Base-by-base conservation (phyloP, 768 basidiomycete species). In the Leccinum pellstonianum region DNA sequence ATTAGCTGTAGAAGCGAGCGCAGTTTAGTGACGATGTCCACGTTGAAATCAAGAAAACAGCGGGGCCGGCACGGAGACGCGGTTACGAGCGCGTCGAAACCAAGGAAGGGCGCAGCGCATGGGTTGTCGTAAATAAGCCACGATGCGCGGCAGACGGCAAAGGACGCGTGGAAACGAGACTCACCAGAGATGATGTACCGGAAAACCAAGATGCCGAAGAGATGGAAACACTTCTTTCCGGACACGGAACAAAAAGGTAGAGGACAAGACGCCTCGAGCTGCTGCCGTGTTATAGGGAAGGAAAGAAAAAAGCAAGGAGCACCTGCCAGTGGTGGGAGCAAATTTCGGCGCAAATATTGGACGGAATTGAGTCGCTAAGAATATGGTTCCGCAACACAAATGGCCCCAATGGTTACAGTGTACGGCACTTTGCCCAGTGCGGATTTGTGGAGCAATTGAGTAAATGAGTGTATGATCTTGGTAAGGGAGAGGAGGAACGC, bases 311-410 rank as follows among this genome's bases (percentile, higher is more conserved):
- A 64, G 61, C 63, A 68, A 73, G 61, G 62, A 69, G 67, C 56
- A 64, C 60, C 56, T 41, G 33, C 33, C 33, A 35, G 33, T 35
- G 62, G 52, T 70, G 64, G 59, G 72, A 64, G 72, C 52, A 70
- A 73, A 65, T 69, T 73, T 75, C 68, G 52, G 68, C 64, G 68
- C 61, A 67, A 75, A 56, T 75, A 70, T 70, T 67, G 71, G 67
- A 73, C 66, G 73, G 68, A 68, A 73, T 75, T 71, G 67, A 69
- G 53, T 73, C 70, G 70, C 72, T 73, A 74, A 75, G 59, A 57
- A 71, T 65, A 74, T 73, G 67, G 66, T 74, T 74, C 73, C 73
- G 73, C 69, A 66, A 69, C 27, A 60, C 60, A 72, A 75, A 74
- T 70, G 64, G 63, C 37, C 63, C 73, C 70, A 74, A 64, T 63